Evolutionary conservation across 2,329 filamentous ascomycete genomes (phyloP), one percentile per base, ranked within the genome.

Genomic region (Chlorencoelia australis): DNA sequence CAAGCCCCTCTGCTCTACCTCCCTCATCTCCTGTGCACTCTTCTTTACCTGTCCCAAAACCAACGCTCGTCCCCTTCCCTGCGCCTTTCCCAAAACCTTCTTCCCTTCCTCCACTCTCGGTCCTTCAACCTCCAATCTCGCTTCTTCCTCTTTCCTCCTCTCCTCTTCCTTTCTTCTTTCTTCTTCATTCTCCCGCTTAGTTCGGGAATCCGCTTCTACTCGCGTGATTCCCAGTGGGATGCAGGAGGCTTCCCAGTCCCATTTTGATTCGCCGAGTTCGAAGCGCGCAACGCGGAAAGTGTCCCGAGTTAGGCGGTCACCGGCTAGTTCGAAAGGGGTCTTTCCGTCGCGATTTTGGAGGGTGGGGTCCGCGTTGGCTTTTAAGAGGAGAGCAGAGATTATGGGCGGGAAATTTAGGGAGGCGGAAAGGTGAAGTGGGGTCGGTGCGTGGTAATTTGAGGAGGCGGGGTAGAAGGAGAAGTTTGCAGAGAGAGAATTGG

Each of bases 271-370:
- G 11, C 87, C 88, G 1, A 95, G 67, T 53, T 93, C 82, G 20
- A 75, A 71, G 5, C 91, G 81, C 4, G 87, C 86, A 2, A 95
- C 75, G 2, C 91, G 82, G 63, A 98, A 98, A 0, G 88, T 84
- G 54, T 96, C 88, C 2, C 89, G 76, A 0, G 88, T 95, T 2
- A 79, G 62, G 4, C 87, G 75, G 56, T 96, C 87, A 27, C 89
- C 86, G 1, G 85, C 77, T 1, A 98, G 71, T 37, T 94, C 86
- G 56, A 94, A 96, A 0, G 91, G 62, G 1, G 84, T 82, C 57
- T 82, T 87, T n/a, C 81, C 82, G 43, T 95, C 86, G 3, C 59
- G 65, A 53, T 82, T 94, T 17, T 59, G 58, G 1, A 79, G 37
- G 0, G 76, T 78, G 0, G 91, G 91, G 50, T 94, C 75, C 2